Evolutionary conservation across 768 basidiomycete species (phyloP), one percentile per base, ranked within the genome.

Genomic region (Favolaschia claudopus): DNA sequence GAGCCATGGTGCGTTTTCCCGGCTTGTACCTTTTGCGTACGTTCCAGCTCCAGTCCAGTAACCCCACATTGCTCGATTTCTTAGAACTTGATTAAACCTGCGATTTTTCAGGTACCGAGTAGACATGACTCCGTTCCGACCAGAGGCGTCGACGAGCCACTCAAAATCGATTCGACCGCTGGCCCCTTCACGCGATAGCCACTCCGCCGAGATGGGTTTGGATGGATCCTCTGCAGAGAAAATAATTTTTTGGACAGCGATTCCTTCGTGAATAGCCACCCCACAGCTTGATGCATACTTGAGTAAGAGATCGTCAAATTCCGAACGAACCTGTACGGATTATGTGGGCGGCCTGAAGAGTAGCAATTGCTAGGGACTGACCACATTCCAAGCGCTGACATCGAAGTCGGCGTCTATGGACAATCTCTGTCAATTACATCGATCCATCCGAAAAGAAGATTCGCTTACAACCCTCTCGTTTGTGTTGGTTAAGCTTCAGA

Each of bases 101-200:
- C 82, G 74, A 57, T 80, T 81, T 50, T 78, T 78, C 22, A 82
- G 63, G 54, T 83, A 82, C 33, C 74, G 77, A 20, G 76, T 76
- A 8, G 79, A 80, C 70, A 83, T 72, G 55, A 83, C 24, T n/a
- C 38, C 38, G 19, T n/a, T 72, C 2, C 88, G 79, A 33, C 88
- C 88, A 7, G 80, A 81, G 4, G 86, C 87, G 65, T 89, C 88
- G 20, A 89, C 76, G 24, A 89, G 70, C 55, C 82, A 88, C 47
- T 87, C 81, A 50, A 89, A 89, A 0, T 72, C 66, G 39, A 85
- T 85, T 27, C 71, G 74, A 10, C 81, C 77, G 6, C 72, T 67
- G 28, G 61, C 60, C 4, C 76, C 77, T n/a, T 60, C 57, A 39
- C 68, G 70, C 40, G 73, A 65, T 24, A 62, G 68, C 79, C 79